Evolutionary conservation across 805 yeast species (phyloP).

Genomic region (Metschnikowia koreensis): DNA sequence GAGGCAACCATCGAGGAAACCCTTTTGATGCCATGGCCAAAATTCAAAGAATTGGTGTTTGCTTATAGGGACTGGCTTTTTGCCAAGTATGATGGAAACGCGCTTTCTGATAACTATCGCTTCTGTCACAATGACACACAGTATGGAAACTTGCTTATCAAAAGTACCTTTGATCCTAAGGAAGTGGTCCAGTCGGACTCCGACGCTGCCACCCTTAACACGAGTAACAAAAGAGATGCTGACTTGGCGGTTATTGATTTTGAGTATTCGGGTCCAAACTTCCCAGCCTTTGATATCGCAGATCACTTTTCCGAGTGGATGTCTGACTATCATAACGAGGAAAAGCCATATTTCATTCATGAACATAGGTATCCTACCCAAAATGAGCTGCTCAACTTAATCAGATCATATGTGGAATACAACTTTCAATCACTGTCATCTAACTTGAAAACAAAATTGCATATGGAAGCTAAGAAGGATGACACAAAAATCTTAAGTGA

Average conservation of each 20-base stretch:
- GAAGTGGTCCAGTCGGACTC: conserved; percentile 28
- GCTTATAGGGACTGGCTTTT: conserved; percentile 65
- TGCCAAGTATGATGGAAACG: conserved; percentile 43
- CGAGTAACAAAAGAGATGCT: conserved; percentile 32
- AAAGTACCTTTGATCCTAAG: conserved; percentile 51
- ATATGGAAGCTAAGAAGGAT: conserved; percentile 20
- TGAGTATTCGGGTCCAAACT: conserved; percentile 90
- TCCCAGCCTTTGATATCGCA: conserved; percentile 85
- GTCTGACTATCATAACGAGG: conserved; percentile 79
- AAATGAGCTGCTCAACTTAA: conserved; percentile 65
- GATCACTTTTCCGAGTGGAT: conserved; percentile 98
- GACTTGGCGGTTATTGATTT: conserved; percentile 92
- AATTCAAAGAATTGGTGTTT: conserved; percentile 48
- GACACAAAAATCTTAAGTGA: conserved; percentile 26
- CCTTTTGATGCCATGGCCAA: conserved; percentile 46
- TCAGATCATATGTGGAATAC: conserved; percentile 76
- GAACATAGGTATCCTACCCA: conserved; percentile 60
- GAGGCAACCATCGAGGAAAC: conserved; percentile 34
- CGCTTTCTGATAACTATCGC: conserved; percentile 50
- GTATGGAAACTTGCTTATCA: conserved; percentile 84
- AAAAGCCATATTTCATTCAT: conserved; percentile 50
- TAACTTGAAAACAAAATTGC: conserved; percentile 23
- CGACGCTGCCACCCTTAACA: conserved; percentile 10
- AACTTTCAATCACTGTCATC: conserved; percentile 40
- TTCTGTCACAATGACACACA: conserved; percentile 98